Percentiles rank a stretch among this genome's conserved stretches.
Evolutionary conservation across 306 rosid species (phyloP).

Genomic region (Macrotyloma uniflorum): DNA sequence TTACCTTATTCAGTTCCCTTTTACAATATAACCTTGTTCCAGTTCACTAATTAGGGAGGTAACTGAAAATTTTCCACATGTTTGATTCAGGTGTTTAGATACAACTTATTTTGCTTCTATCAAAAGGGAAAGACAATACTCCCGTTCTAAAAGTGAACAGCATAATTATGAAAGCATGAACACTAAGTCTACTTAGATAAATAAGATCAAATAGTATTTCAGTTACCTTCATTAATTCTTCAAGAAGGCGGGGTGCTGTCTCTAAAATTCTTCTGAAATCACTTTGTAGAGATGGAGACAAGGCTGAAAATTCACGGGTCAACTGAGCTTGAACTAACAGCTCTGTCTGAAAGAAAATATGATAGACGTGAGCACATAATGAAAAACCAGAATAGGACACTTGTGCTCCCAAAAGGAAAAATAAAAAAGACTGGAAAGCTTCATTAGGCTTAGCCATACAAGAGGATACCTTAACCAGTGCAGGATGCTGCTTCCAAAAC

Average conservation of each 20-base stretch:
- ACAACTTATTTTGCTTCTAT: background rate
- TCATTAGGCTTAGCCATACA: constrained; percentile 11
- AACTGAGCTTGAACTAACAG: constrained; percentile 95
- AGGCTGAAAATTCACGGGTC: constrained; percentile 71
- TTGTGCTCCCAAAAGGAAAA: background rate
- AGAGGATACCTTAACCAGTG: constrained; percentile 81
- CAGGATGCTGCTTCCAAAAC: constrained; percentile 99
- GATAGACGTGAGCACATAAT: constrained; percentile 37
- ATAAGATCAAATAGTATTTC: constrained; percentile 32
- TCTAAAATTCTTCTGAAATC: constrained; percentile 89
- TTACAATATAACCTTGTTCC: background rate
- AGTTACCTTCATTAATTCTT: constrained; percentile 95
- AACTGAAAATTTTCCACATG: constrained; percentile 24
- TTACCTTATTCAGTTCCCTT: background rate
- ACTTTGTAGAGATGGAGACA: constrained; percentile 78
- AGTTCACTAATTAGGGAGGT: background rate
- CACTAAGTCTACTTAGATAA: constrained; percentile 22
- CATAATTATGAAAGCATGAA: constrained; percentile 17
- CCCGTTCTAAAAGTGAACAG: constrained; percentile 12
- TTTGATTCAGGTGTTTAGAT: background rate
- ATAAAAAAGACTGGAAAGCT: background rate
- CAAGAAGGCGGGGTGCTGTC: constrained; percentile 95
- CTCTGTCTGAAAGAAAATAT: constrained; percentile 73
- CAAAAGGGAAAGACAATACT: background rate
- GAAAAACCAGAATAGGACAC: constrained; percentile 34